Percentiles rank a stretch among this genome's conserved stretches.
phyloP scores from a whole-genome alignment of 1,284 basidiomycete species.

The Pseudomicrostroma phylloplanum region DNA sequence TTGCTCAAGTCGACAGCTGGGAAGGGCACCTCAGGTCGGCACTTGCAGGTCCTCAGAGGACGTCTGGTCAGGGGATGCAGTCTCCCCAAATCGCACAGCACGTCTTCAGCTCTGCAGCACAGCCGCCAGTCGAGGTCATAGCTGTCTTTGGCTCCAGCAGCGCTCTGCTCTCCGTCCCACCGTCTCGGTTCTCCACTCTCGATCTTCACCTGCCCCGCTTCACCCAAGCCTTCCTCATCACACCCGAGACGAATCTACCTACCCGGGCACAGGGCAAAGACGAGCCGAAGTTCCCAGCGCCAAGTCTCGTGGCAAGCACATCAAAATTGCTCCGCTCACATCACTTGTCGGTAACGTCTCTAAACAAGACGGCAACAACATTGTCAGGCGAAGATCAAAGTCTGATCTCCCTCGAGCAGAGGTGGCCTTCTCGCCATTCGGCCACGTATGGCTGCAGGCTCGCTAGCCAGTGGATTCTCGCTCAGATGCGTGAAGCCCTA shows the following conservation, averaged over 20 bases:
- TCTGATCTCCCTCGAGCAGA: neutral
- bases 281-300: neutral
- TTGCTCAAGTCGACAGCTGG: neutral
- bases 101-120: no score
- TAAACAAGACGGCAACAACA: neutral
- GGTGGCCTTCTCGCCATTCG: constrained; percentile 1
- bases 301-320: neutral
- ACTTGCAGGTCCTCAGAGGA: neutral
- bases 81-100: neutral
- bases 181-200: neutral
- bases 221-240: neutral
- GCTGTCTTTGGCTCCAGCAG: neutral
- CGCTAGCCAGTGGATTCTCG: neutral
- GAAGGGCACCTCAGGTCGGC: neutral
- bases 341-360: neutral
- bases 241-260: neutral
- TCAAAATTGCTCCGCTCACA: neutral
- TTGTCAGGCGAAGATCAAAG: neutral
- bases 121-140: neutral
- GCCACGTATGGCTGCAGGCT: neutral
- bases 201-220: neutral
- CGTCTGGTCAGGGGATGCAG: neutral
- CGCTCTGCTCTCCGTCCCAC: neutral
- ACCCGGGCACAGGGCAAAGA: neutral
- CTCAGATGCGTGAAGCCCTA: neutral